Conservation (phyloP, 2,329 filamentous ascomycete genomes). For the Sporothrix euskadiensis region DNA sequence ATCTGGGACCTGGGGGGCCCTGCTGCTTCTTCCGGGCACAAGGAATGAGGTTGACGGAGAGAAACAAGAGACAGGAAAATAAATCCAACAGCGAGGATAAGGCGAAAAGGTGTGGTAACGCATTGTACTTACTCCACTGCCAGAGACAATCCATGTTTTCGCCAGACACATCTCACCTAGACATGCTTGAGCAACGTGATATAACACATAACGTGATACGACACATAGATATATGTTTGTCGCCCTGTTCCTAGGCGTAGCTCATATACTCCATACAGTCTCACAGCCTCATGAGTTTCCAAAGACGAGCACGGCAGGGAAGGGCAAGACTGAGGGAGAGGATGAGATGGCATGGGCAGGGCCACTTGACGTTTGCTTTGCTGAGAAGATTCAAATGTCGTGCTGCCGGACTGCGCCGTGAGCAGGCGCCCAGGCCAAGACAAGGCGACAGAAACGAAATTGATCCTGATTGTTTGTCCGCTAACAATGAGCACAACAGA, state of each 20-base stretch:
- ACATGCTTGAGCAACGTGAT: not conserved
- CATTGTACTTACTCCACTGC: not conserved
- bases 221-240: not conserved
- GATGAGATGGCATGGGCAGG: not conserved
- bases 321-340: not conserved
- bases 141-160: not conserved
- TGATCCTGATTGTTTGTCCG: not conserved
- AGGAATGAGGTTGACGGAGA: not conserved
- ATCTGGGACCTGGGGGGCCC: not conserved
- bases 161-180: not conserved
- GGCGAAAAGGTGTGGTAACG: not conserved
- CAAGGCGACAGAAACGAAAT: not conserved
- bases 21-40: not conserved
- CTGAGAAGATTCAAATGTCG: not conserved
- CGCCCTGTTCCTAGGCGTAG: not conserved
- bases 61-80: not conserved
- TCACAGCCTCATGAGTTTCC: conserved; percentile 23
- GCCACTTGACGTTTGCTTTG: not conserved
- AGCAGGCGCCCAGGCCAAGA: not conserved
- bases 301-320: conserved; percentile 25
- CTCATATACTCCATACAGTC: conserved; percentile 25
- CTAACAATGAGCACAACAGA: not conserved
- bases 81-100: not conserved
- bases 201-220: not conserved
- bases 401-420: not conserved